Evolutionary conservation across 1,139 yeast genomes (phyloP).

Genomic region (Suhomyces ambrosiae): DNA sequence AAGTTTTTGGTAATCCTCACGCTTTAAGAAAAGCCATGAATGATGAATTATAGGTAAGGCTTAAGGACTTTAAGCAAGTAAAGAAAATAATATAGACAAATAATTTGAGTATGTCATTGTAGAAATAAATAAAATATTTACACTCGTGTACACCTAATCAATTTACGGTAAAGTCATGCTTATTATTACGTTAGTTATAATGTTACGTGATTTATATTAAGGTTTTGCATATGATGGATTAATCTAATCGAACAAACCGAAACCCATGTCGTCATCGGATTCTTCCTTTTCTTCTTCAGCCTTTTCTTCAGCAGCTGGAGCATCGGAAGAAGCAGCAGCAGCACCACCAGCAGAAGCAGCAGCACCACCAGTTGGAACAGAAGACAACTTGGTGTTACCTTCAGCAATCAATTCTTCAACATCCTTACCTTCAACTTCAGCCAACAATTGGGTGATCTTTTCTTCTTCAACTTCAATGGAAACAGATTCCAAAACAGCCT

Average conservation of each 20-base stretch:
- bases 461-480: constrained; percentile 95
- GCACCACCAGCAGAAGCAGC: constrained; percentile 74
- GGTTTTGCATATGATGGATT: constrained; percentile 7
- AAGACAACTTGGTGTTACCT: constrained; percentile 93
- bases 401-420: constrained; percentile 91
- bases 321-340: constrained; percentile 69
- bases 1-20: constrained; percentile 77
- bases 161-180: too few relatives aligned
- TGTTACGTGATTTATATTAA: constrained; percentile 15
- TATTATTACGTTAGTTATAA: not conserved
- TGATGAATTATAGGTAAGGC: constrained; percentile 56
- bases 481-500: constrained; percentile 85
- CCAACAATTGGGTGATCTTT: constrained; percentile 79
- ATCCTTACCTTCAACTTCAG: constrained; percentile 93
- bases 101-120: too few relatives aligned
- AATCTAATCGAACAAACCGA: constrained; percentile 55
- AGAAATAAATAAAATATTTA: too few relatives aligned
- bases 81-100: not conserved
- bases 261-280: constrained; percentile 52
- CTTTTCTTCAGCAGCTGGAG: constrained; percentile 71
- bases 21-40: constrained; percentile 61
- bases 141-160: too few relatives aligned
- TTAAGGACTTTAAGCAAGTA: not conserved
- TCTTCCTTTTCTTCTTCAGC: constrained; percentile 62
- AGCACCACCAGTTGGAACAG: constrained; percentile 98